Evolutionary conservation across 441 rosid genomes (phyloP), one percentile per base, ranked within the genome.

Genomic region (Corymbia calophylla): DNA sequence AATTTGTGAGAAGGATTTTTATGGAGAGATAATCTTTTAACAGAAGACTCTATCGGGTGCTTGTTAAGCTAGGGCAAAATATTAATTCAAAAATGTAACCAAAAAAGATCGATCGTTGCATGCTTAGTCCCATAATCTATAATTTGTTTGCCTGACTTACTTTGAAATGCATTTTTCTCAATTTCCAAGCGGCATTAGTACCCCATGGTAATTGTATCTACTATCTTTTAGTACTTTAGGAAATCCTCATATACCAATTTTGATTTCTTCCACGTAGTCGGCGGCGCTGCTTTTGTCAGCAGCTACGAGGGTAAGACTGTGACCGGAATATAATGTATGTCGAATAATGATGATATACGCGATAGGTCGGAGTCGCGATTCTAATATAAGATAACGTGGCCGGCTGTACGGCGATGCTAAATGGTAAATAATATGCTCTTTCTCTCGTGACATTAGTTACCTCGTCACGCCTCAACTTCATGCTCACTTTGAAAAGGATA

Each of bases 171-270:
- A 44, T 39, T 11, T 77, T 44, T 44, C 51, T 6, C 51, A 77
- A 77, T 77, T 77, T 23, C n/a, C 51, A 23, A 23, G 84, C 4
- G 6, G 0, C 51, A 44, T 44, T 44, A 44, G 51, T 0, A 12
- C 0, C 1, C 16, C 5, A 0, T 27, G n/a, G 13, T 23, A 23
- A 44, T 23, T 13, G 2, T 25, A 44, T 12, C 18, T 23, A 44
- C 27, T 10, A 23, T 23, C 84, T 77, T 77, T 23, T 4, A 77
- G 51, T 23, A 77, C n/a, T 77, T 70, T 7, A 35, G 13, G 21
- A 77, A 44, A 77, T 77, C n/a, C 27, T 47, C 4, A 77, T 2
- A 58, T 23, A 77, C 84, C 1, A 23, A 0, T 44, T 77, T 62
- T 7, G 17, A 29, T 3, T n/a, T 62, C n/a, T 62, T 29, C 32